phyloP scores from a whole-genome alignment of 139 green algal species.

The Pseudopediastrum boryanum region DNA sequence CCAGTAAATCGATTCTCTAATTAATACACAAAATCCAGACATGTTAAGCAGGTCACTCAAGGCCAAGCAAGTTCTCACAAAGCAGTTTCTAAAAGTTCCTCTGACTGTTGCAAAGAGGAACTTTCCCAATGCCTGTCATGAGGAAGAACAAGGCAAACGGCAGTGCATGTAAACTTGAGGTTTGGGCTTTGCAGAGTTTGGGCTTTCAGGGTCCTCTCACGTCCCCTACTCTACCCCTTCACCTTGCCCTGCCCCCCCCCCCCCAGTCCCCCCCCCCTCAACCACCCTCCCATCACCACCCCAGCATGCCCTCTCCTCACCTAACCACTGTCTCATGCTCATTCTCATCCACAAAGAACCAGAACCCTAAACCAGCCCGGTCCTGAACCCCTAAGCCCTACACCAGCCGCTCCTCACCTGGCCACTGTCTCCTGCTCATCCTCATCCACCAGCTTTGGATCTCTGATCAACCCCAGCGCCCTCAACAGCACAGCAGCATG shows the following conservation, averaged over 20 bases:
- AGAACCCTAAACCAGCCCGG: background rate
- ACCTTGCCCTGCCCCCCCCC: background rate
- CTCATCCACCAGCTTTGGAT: constrained; percentile 5
- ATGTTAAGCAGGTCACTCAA: background rate
- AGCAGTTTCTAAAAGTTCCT: too few relatives aligned
- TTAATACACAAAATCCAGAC: background rate
- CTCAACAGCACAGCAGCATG: constrained; percentile 68
- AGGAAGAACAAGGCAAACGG: background rate
- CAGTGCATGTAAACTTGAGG: background rate
- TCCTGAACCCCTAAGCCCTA: background rate
- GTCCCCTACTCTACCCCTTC: background rate
- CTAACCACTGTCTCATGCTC: too few relatives aligned
- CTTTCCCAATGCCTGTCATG: background rate
- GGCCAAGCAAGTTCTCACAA: background rate
- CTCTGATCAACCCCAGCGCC: constrained; percentile 52
- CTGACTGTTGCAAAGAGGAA: background rate
- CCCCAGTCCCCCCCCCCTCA: background rate
- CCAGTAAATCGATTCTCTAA: constrained; percentile 11
- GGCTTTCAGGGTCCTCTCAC: background rate
- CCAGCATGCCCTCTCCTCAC: too few relatives aligned
- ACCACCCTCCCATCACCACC: too few relatives aligned
- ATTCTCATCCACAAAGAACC: too few relatives aligned
- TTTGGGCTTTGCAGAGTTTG: background rate
- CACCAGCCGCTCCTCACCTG: constrained; percentile 1
- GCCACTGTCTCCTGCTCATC: constrained; percentile 19